These are phyloP conservation scores for Paramecium primaurelia DNA, from an alignment of 73 alveolate genomes.

Conservation along the genomic window DNA sequence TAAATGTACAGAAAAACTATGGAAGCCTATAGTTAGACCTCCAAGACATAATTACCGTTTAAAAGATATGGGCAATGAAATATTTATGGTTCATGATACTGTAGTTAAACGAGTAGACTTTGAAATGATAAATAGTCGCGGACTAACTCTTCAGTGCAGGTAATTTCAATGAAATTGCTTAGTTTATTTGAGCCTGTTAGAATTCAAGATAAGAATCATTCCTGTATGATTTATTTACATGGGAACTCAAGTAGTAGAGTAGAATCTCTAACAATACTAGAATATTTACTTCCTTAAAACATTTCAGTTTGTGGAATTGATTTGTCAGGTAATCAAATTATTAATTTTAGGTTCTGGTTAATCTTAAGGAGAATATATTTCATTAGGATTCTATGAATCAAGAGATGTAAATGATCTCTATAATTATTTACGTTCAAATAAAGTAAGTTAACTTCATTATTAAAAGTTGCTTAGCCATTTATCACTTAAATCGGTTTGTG, in stretches of 20 bases:
- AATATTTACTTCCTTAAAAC: slow-evolving; percentile 62
- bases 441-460: slow-evolving; percentile 41
- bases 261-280: slow-evolving; percentile 63
- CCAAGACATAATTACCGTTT: slow-evolving; percentile 47
- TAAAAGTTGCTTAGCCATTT: slow-evolving; percentile 7
- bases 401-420: slow-evolving; percentile 73
- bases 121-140: not conserved
- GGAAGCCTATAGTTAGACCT: slow-evolving; percentile 54
- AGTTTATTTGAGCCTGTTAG: slow-evolving; percentile 35
- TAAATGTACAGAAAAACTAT: slow-evolving; percentile 16
- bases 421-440: slow-evolving; percentile 69
- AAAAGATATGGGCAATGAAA: slow-evolving; percentile 43
- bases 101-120: not conserved
- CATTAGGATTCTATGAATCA: slow-evolving; percentile 84
- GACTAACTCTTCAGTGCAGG: not conserved
- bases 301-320: slow-evolving; percentile 81
- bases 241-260: slow-evolving; percentile 74
- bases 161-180: not conserved
- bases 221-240: slow-evolving; percentile 80
- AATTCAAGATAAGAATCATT: not conserved
- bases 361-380: slow-evolving; percentile 89
- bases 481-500: slow-evolving; percentile 84
- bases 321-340: slow-evolving; percentile 49
- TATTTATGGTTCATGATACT: not conserved
- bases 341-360: slow-evolving; percentile 79